Evolutionary conservation across 192 early-diverging fungal genomes (phyloP), one percentile per base, ranked within the genome.

Genomic region (Coemansia sp.): DNA sequence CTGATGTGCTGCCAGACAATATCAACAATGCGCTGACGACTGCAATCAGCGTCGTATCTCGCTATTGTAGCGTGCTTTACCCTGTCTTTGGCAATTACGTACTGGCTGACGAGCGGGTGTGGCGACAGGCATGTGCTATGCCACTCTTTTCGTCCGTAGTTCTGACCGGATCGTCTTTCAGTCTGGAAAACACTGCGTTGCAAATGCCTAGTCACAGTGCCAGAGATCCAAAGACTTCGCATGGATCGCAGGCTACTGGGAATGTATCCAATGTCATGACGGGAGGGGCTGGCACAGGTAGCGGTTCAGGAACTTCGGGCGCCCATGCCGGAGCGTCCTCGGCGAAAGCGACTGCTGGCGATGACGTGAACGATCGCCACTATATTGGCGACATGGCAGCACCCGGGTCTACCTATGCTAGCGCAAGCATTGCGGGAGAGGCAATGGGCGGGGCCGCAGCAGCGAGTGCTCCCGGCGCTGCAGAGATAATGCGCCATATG

Each of bases 21-120:
- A 75, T 81, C 25, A 48, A 63, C 51, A 74, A 52, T 18, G 72
- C 78, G 9, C 62, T 81, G 44, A 59, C 27, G 1, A 75, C 69
- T 12, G 73, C 69, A 0, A 61, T 68, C 21, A 60, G 73, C 47
- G 73, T 74, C 4, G 62, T 81, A 22, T 64, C 73, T 24, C 64
- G 78, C 18, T 81, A 81, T 69, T 74, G 70, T 54, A 75, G 67
- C 38, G 64, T 65, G n/a, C 69, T 81, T 10, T 58, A 58, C 49
- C 73, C 78, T 0, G 66, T 69, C 8, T 81, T 81, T 57, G 78
- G 78, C 10, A 57, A 69, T 44, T 81, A 66, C 21, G 52, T 72
- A 4, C 49, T 81, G 54, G 78, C 78, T 1, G 78, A 81, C 41
- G 73, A 81, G 26, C 65, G 73, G 22, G 59, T 81, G 41, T 81